Conservation (phyloP, 2,329 filamentous ascomycete species). For the Aspergillus flavus region DNA sequence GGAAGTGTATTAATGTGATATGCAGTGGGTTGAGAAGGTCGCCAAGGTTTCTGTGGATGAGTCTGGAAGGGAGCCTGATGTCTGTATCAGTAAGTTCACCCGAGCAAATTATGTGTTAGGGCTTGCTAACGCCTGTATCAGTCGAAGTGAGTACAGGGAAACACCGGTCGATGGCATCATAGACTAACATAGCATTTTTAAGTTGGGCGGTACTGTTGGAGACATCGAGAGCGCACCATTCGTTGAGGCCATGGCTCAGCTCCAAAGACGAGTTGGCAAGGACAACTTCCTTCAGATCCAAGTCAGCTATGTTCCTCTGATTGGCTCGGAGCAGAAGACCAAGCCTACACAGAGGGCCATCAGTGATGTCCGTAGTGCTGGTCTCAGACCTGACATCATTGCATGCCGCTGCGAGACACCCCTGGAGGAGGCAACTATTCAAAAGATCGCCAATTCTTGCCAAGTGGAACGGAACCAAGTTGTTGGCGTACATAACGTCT, state of each 20-base stretch:
- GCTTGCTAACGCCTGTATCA: conserved; percentile 10
- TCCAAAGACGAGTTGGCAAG: conserved; percentile 71
- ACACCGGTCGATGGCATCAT: background rate
- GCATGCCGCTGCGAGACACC: conserved; percentile 85
- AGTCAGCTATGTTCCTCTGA: conserved; percentile 75
- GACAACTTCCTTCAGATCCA: conserved; percentile 87
- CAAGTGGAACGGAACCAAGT: conserved; percentile 86
- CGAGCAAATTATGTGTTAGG: background rate
- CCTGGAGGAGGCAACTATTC: conserved; percentile 71
- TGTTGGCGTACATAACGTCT: conserved; percentile 82
- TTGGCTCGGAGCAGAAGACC: conserved; percentile 81
- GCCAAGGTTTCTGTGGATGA: conserved; percentile 85
- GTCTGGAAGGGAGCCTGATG: conserved; percentile 78
- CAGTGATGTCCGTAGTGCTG: conserved; percentile 78
- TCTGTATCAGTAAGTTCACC: conserved; percentile 74
- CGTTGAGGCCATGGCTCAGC: conserved; percentile 80
- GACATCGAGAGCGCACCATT: conserved; percentile 89
- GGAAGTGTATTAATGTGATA: conserved; percentile 9
- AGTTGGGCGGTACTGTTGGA: conserved; percentile 55
- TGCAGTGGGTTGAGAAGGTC: conserved; percentile 77
- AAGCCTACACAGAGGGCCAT: conserved; percentile 96
- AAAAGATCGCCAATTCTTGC: conserved; percentile 88
- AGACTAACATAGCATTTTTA: conserved; percentile 29
- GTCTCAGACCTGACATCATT: conserved; percentile 76
- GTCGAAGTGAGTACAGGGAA: conserved; percentile 21